Evolutionary conservation across 78 protist species (phyloP).

Genomic region (Isochrysis galbana): DNA sequence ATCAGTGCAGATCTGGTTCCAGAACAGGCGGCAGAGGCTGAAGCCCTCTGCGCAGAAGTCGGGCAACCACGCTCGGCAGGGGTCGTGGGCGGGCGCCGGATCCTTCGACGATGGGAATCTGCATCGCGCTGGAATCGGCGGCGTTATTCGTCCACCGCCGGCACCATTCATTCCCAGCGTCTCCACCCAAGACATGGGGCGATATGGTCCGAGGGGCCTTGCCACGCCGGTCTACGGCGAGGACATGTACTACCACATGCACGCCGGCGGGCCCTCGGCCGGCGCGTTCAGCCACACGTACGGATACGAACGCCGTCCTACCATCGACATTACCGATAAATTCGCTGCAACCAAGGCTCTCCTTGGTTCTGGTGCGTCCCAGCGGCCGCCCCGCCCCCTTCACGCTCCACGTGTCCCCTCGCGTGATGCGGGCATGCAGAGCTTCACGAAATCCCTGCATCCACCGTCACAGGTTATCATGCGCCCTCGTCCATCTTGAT

Average conservation of each 20-base stretch:
- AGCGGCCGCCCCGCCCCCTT: background rate
- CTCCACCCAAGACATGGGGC: background rate
- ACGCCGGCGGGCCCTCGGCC: background rate
- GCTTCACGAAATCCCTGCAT: no score
- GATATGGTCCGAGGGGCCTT: no score
- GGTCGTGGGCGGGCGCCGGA: background rate
- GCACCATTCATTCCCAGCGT: background rate
- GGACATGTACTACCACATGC: background rate
- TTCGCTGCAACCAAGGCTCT: constrained; percentile 16
- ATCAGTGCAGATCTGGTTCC: constrained; percentile 30
- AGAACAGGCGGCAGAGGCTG: background rate
- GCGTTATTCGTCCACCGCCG: background rate
- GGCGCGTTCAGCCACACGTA: background rate
- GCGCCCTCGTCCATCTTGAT: no score
- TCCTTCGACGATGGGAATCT: background rate
- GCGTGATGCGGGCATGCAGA: background rate
- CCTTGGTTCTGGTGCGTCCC: background rate
- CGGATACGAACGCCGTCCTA: background rate
- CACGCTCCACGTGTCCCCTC: background rate
- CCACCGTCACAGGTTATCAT: no score
- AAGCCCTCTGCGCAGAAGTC: background rate
- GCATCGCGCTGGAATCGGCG: background rate
- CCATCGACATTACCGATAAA: background rate
- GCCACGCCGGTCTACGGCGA: no score
- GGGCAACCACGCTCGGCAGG: background rate